A percentile compares a stretch with the other conserved stretches of the same genome.
phyloP scores from a whole-genome alignment of 202 grass and related monocot species.

The Panicum hallii region DNA sequence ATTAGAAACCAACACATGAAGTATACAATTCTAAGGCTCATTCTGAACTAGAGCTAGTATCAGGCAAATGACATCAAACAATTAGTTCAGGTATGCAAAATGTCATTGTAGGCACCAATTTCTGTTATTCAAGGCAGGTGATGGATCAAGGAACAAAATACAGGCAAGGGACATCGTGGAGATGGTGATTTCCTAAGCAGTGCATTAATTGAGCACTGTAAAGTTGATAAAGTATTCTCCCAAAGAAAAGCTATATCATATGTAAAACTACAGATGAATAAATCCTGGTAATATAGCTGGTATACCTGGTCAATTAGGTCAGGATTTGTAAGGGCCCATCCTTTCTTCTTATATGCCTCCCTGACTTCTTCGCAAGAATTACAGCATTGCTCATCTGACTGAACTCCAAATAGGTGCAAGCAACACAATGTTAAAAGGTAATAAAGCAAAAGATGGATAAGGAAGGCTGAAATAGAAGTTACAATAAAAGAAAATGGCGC shows the following conservation, averaged over 20 bases:
- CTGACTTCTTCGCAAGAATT: conserved; percentile 99
- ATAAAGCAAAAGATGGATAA: neutral
- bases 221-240: neutral
- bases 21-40: conserved; percentile 12
- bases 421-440: conserved; percentile 22
- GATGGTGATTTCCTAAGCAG: neutral
- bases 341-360: conserved; percentile 96
- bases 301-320: conserved; percentile 97
- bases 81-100: neutral
- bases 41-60: neutral
- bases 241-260: neutral
- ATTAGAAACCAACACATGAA: conserved; percentile 13
- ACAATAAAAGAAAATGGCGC: neutral
- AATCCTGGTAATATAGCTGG: conserved; percentile 23
- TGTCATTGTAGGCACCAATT: neutral
- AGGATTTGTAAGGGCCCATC: conserved; percentile 85
- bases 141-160: conserved; percentile 8
- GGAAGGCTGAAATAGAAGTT: conserved; percentile 7
- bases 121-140: conserved; percentile 15
- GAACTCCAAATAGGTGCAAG: conserved; percentile 39
- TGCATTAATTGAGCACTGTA: conserved; percentile 1
- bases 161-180: neutral
- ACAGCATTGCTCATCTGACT: conserved; percentile 98
- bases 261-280: conserved; percentile 7
- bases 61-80: neutral